Conservation (phyloP, 768 basidiomycete species). For the Agaricus sinodeliciosus region DNA sequence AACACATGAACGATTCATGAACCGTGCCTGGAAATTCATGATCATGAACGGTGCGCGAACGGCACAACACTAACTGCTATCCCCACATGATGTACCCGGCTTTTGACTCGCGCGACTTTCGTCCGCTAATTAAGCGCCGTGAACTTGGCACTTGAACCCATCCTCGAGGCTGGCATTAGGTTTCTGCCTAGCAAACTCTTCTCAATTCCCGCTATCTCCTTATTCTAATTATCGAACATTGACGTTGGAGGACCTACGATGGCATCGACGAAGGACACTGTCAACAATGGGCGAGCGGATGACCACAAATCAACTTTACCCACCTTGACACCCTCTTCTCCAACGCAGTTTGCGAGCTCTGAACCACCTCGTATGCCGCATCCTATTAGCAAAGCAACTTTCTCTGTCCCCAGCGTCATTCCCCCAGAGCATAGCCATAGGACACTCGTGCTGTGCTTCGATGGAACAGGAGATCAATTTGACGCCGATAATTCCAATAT, state of each 20-base stretch:
- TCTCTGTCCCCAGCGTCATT: constrained; percentile 24
- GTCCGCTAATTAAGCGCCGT: no score
- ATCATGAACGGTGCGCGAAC: no score
- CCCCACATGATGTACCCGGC: no score
- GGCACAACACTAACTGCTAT: no score
- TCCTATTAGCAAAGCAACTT: constrained; percentile 11
- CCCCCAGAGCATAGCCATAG: constrained; percentile 33
- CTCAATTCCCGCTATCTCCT: no score
- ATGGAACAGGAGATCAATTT: constrained; percentile 50
- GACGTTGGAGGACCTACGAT: constrained; percentile 17
- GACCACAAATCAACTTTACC: background rate
- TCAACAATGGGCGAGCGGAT: constrained; percentile 8
- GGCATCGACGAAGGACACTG: constrained; percentile 14
- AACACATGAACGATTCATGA: no score
- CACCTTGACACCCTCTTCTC: constrained; percentile 3
- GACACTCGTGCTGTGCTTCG: constrained; percentile 49
- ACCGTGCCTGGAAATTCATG: no score
- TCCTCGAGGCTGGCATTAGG: background rate
- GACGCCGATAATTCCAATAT: constrained; percentile 51
- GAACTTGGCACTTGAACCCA: background rate
- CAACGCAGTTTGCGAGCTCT: constrained; percentile 5
- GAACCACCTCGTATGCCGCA: background rate
- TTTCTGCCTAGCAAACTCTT: background rate
- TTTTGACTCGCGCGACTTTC: no score
- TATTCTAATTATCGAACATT: background rate